Evolutionary conservation across 768 basidiomycete genomes (phyloP).

Genomic region (Rubroboletus pulcherrimus): DNA sequence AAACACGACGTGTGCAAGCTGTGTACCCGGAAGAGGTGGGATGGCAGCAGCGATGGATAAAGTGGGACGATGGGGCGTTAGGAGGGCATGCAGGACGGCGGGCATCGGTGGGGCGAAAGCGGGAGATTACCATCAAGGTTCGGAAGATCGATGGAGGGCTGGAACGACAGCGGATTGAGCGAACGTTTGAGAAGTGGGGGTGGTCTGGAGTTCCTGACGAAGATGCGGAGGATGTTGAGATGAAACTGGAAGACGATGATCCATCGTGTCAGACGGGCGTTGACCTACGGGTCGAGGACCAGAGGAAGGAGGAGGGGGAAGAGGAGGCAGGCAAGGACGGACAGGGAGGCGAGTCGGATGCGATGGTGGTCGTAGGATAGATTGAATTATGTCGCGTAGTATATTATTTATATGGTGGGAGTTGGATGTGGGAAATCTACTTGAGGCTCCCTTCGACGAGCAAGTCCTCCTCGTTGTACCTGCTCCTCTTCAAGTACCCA

Average conservation of each 20-base stretch:
- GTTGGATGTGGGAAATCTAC: conserved; percentile 14
- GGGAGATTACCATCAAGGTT: conserved; percentile 54
- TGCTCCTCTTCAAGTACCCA: background rate
- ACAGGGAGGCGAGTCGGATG: conserved; percentile 1
- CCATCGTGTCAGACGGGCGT: conserved; percentile 3
- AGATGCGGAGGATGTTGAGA: conserved; percentile 25
- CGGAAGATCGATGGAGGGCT: conserved; percentile 52
- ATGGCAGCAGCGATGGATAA: conserved; percentile 47
- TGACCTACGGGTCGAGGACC: background rate
- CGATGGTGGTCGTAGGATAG: conserved; percentile 21
- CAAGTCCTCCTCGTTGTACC: background rate
- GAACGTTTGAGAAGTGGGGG: conserved; percentile 63
- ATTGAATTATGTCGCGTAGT: background rate
- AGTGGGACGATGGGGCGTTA: conserved; percentile 21
- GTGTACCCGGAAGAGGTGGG: conserved; percentile 38
- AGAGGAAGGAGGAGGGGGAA: conserved; percentile 6
- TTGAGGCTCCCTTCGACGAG: background rate
- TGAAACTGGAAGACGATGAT: conserved; percentile 25
- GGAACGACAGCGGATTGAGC: conserved; percentile 70
- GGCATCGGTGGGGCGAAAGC: conserved; percentile 43
- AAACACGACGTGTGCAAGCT: conserved; percentile 37
- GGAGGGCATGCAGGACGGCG: conserved; percentile 29
- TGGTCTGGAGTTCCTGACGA: conserved; percentile 37
- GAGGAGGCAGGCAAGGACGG: background rate
- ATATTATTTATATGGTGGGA: conserved; percentile 1